Conservation (phyloP, 1,284 basidiomycete genomes). For the Meira nashicola region DNA sequence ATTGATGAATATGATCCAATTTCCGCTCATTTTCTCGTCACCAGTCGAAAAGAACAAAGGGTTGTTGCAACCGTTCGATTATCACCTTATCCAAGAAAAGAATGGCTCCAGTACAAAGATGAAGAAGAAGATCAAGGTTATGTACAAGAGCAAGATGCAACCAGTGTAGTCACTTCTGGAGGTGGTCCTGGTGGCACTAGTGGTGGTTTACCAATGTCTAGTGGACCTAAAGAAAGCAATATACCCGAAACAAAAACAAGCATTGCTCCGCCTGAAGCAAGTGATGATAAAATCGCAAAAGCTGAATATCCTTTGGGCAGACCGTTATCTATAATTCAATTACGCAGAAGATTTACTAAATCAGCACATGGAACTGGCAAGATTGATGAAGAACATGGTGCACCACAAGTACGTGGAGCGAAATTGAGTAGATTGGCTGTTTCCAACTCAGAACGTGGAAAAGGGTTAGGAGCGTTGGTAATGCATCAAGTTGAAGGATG, state of each 20-base stretch:
- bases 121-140: background rate
- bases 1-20: constrained; percentile 8
- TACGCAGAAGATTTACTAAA: background rate
- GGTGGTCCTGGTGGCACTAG: constrained; percentile 4
- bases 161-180: background rate
- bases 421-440: constrained; percentile 15
- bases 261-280: no score
- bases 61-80: constrained; percentile 10
- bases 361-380: background rate
- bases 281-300: background rate
- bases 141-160: background rate
- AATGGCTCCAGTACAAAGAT: background rate
- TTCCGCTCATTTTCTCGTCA: constrained; percentile 5
- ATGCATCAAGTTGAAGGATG: constrained; percentile 8
- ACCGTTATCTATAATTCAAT: background rate
- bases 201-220: constrained; percentile 4
- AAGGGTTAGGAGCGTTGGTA: constrained; percentile 4
- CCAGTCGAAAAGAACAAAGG: background rate
- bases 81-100: constrained; percentile 12
- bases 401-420: constrained; percentile 8
- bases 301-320: background rate
- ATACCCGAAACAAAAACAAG: no score
- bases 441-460: background rate
- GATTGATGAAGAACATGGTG: background rate
- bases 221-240: no score